phyloP scores from a whole-genome alignment of 495 filamentous ascomycete species.

The Aspergillus biplanus region DNA sequence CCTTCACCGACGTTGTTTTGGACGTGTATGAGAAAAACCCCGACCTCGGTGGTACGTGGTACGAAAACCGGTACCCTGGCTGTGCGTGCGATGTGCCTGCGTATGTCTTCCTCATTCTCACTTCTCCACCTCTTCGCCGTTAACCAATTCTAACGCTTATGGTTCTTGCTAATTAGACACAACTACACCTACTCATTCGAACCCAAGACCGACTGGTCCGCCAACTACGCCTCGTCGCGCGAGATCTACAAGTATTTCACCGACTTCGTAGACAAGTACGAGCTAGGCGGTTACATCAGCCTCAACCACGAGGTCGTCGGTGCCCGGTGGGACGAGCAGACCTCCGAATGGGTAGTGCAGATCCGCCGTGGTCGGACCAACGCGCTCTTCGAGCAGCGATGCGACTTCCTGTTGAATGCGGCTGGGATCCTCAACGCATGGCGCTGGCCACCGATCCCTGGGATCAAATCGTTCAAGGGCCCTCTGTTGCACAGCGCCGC shows the following conservation, averaged over 20 bases:
- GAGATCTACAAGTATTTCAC: slow-evolving; percentile 16
- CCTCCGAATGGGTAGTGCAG: slow-evolving; percentile 26
- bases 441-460: slow-evolving; percentile 9
- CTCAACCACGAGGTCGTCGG: slow-evolving; percentile 9
- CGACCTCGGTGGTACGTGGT: slow-evolving; percentile 57
- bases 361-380: slow-evolving; percentile 35
- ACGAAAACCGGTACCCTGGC: slow-evolving; percentile 61
- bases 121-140: background rate
- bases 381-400: slow-evolving; percentile 38
- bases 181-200: slow-evolving; percentile 37
- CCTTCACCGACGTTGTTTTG: slow-evolving; percentile 52
- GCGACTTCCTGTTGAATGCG: slow-evolving; percentile 54
- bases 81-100: slow-evolving; percentile 59
- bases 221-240: background rate
- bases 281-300: background rate
- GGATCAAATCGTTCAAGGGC: slow-evolving; percentile 3
- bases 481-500: background rate
- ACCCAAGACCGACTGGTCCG: slow-evolving; percentile 16
- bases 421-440: slow-evolving; percentile 39
- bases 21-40: slow-evolving; percentile 39
- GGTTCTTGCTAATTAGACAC: slow-evolving; percentile 17
- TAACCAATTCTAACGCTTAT: too few relatives aligned
- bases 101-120: slow-evolving; percentile 11
- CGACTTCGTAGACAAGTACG: background rate
- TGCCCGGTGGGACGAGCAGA: slow-evolving; percentile 12